Percentiles rank a stretch among this genome's conserved stretches.
phyloP scores from a whole-genome alignment of 208 protist species.

The Wallacemonas sp. region DNA sequence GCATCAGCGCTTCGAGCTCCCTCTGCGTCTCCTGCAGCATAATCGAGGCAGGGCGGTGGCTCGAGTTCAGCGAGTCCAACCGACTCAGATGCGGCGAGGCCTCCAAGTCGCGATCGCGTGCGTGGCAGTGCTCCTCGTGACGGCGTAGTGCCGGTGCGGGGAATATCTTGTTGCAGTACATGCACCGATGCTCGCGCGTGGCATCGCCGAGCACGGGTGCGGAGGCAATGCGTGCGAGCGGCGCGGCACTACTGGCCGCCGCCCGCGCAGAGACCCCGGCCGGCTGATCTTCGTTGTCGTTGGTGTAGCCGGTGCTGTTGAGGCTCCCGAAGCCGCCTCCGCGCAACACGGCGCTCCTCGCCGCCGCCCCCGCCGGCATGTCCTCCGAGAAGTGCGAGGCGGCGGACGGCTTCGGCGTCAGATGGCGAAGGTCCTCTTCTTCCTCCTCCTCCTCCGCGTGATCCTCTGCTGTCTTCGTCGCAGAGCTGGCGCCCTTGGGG shows the following conservation, averaged over 20 bases:
- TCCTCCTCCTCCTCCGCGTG: neutral
- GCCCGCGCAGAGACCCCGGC: constrained; percentile 18
- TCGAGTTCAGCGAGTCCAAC: constrained; percentile 21
- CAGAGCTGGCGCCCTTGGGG: neutral
- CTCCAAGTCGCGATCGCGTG: constrained; percentile 19
- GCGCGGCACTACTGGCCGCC: neutral
- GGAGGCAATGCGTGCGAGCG: neutral
- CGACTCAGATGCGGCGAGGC: neutral
- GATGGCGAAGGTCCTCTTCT: constrained; percentile 5
- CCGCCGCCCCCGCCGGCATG: constrained; percentile 13
- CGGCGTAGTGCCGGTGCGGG: neutral
- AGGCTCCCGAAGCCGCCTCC: constrained; percentile 17
- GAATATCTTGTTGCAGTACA: constrained; percentile 38
- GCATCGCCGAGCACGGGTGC: neutral
- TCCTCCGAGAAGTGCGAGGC: constrained; percentile 12
- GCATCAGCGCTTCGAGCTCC: constrained; percentile 58
- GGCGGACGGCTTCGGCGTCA: constrained; percentile 6
- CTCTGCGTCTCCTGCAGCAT: constrained; percentile 71
- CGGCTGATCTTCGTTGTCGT: constrained; percentile 27
- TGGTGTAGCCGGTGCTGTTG: constrained; percentile 20
- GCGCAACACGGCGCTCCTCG: neutral
- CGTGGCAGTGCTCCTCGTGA: constrained; percentile 41
- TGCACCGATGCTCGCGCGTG: constrained; percentile 18
- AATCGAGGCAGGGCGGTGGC: constrained; percentile 43
- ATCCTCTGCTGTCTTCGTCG: neutral